Conservation (phyloP, 108 stramenopile species). For the Fistulifera solaris region DNA sequence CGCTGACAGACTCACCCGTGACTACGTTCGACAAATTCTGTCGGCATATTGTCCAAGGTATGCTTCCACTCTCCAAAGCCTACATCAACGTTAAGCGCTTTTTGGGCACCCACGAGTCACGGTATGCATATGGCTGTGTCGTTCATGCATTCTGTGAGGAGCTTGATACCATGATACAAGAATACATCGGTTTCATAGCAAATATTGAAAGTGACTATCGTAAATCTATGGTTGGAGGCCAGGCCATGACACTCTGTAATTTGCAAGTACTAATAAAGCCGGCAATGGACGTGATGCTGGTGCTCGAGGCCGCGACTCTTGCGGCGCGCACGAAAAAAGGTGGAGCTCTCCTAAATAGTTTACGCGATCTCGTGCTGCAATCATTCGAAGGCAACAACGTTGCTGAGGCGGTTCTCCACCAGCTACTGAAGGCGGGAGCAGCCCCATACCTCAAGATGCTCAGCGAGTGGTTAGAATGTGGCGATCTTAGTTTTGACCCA, state of each 20-base stretch:
- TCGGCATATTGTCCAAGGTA: constrained; percentile 36
- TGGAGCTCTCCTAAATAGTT: constrained; percentile 67
- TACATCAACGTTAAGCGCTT: constrained; percentile 63
- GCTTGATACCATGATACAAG: constrained; percentile 55
- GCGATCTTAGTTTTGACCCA: constrained; percentile 66
- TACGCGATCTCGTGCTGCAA: constrained; percentile 30
- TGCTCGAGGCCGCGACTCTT: constrained; percentile 43
- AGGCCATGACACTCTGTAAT: constrained; percentile 56
- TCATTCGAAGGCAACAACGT: constrained; percentile 53
- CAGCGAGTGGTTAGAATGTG: constrained; percentile 67
- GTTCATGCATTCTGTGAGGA: constrained; percentile 83
- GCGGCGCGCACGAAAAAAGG: constrained; percentile 52
- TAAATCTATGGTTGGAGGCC: background rate
- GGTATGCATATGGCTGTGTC: constrained; percentile 79
- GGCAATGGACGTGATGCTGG: constrained; percentile 59
- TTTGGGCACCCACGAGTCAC: constrained; percentile 31
- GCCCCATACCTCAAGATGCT: constrained; percentile 85
- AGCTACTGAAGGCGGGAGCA: constrained; percentile 54
- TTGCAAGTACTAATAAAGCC: constrained; percentile 67
- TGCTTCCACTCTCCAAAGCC: constrained; percentile 66
- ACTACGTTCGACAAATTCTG: constrained; percentile 42
- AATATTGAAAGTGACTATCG: constrained; percentile 52
- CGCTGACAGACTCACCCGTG: constrained; percentile 4
- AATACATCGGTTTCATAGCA: constrained; percentile 66
- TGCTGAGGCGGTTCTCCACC: constrained; percentile 41